Conservation (phyloP, 2,329 filamentous ascomycete genomes). For the Verticillium nubilum region DNA sequence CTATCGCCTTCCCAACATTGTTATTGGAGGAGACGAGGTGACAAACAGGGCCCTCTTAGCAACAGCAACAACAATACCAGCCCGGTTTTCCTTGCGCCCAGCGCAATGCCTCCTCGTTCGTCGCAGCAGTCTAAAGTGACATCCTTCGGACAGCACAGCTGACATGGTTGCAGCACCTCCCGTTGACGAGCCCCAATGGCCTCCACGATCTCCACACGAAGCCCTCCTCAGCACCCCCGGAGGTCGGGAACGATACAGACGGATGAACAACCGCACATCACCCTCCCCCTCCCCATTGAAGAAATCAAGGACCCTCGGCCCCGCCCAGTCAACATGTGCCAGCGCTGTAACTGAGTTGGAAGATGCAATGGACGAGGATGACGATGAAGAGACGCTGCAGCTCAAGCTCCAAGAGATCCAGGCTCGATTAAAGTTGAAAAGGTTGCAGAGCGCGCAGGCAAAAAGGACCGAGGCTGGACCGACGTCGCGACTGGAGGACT, state of each 20-base stretch:
- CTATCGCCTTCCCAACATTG: background rate
- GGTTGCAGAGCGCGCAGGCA: conserved; percentile 63
- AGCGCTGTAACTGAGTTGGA: conserved; percentile 12
- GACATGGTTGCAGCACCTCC: conserved; percentile 12
- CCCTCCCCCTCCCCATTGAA: conserved; percentile 64
- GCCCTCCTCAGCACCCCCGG: conserved; percentile 64
- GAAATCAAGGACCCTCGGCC: conserved; percentile 28
- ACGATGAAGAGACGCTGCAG: conserved; percentile 86
- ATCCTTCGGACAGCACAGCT: background rate
- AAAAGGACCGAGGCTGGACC: conserved; percentile 2
- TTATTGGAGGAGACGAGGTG: background rate
- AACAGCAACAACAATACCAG: background rate
- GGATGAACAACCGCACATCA: conserved; percentile 59
- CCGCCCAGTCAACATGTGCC: conserved; percentile 15
- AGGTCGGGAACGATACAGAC: conserved; percentile 70
- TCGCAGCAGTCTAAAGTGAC: background rate
- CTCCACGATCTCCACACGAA: conserved; percentile 61
- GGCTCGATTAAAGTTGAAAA: conserved; percentile 81
- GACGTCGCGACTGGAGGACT: background rate
- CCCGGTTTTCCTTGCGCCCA: background rate
- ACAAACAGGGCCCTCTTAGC: background rate
- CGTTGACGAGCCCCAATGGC: conserved; percentile 52
- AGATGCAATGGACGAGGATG: conserved; percentile 54
- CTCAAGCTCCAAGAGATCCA: conserved; percentile 85
- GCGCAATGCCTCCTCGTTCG: conserved; percentile 14